Conservation (phyloP, 345 rosid species). For the Sapria himalayana region DNA sequence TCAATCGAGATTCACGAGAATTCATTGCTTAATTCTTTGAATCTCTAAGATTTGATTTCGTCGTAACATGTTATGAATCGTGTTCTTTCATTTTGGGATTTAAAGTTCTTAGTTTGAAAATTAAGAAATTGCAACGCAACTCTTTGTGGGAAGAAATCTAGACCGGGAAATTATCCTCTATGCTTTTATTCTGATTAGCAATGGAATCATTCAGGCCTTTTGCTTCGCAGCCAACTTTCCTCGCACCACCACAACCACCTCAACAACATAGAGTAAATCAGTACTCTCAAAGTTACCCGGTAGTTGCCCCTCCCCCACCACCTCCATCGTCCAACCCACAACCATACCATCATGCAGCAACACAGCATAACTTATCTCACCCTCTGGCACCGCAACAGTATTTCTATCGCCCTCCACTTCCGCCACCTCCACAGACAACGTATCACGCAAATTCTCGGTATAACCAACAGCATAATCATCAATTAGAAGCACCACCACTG, state of each 20-base stretch:
- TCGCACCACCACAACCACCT: conserved; percentile 10
- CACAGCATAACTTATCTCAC: conserved; percentile 17
- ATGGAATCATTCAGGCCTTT: conserved; percentile 17
- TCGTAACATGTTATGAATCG: too few species aligned
- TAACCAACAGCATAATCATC: conserved; percentile 27
- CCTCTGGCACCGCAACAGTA: conserved; percentile 48
- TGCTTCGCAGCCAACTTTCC: conserved; percentile 9
- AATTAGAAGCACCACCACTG: conserved; percentile 21
- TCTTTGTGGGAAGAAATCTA: too few species aligned
- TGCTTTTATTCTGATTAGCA: not conserved
- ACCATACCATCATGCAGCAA: conserved; percentile 13
- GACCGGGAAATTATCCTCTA: too few species aligned
- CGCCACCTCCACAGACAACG: conserved; percentile 37
- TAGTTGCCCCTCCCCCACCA: conserved; percentile 7
- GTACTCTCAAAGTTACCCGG: conserved; percentile 15
- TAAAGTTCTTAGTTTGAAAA: too few species aligned
- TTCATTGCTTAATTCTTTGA: too few species aligned
- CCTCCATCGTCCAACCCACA: conserved; percentile 14
- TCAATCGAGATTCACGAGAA: too few species aligned
- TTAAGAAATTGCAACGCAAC: too few species aligned
- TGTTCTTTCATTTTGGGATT: too few species aligned
- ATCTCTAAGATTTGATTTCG: too few species aligned
- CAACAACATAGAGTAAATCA: conserved; percentile 14
- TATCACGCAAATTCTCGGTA: conserved; percentile 30
- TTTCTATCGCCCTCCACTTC: conserved; percentile 43